phyloP scores from a whole-genome alignment of 1,284 basidiomycete species.

The Hymenochaete sp. region DNA sequence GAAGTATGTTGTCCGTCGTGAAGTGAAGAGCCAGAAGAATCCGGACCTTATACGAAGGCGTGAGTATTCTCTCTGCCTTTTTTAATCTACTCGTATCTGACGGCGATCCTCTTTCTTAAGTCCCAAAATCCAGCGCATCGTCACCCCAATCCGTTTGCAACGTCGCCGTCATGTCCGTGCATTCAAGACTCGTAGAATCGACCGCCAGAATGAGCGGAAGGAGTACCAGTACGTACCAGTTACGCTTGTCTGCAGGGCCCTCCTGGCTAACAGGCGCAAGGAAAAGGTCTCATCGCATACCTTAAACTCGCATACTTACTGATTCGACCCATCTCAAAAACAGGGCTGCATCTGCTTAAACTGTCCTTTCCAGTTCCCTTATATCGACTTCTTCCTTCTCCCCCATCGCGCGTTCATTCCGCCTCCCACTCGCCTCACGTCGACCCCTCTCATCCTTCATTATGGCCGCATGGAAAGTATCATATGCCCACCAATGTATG shows the following conservation, averaged over 20 bases:
- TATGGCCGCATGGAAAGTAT: no score
- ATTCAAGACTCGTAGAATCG: conserved; percentile 83
- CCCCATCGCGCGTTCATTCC: no score
- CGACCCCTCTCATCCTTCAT: no score
- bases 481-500: no score
- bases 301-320: no score
- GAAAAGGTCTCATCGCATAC: no score
- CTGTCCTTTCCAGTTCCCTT: no score
- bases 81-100: not conserved
- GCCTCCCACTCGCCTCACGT: no score
- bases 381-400: no score
- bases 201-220: conserved; percentile 93
- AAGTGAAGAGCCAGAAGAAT: conserved; percentile 88
- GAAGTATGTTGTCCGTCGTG: conserved; percentile 92
- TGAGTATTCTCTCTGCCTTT: conserved; percentile 37
- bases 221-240: conserved; percentile 66
- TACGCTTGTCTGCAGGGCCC: not conserved
- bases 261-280: conserved; percentile 14
- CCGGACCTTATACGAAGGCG: conserved; percentile 95
- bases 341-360: no score
- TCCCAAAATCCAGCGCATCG: conserved; percentile 85
- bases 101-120: conserved; percentile 29
- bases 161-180: conserved; percentile 90
- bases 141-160: conserved; percentile 93
- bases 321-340: no score